A percentile compares a stretch with the other conserved stretches of the same genome.
phyloP scores from a whole-genome alignment of 2,329 filamentous ascomycete genomes.

The Hymenotorrendiella dingleyae region DNA sequence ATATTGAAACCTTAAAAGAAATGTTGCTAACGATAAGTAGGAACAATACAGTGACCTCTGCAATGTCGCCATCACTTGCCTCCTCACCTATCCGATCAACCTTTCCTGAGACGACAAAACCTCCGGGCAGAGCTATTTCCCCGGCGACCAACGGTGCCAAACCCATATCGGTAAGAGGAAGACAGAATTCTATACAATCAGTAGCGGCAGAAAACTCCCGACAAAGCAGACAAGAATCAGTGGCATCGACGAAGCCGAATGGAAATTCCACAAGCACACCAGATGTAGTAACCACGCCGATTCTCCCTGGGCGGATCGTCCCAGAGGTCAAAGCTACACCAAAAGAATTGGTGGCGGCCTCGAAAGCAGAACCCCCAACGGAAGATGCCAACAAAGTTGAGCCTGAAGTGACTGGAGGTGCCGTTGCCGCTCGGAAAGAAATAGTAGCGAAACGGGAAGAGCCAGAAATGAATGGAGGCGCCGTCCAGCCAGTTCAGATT shows the following conservation, averaged over 20 bases:
- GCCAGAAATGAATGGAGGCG: conserved; percentile 38
- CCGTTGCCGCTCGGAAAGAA: conserved; percentile 39
- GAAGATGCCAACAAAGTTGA: conserved; percentile 32
- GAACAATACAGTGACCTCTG: conserved; percentile 42
- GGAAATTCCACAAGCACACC: conserved; percentile 36
- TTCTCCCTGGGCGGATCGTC: conserved; percentile 28
- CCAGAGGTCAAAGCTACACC: conserved; percentile 47
- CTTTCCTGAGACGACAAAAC: conserved; percentile 56
- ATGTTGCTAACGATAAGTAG: conserved; percentile 27
- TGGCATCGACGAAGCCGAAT: conserved; percentile 56
- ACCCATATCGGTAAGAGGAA: conserved; percentile 63
- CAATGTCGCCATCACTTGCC: conserved; percentile 63
- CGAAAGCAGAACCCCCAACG: conserved; percentile 28
- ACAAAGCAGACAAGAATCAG: conserved; percentile 51
- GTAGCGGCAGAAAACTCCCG: conserved; percentile 48
- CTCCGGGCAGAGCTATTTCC: conserved; percentile 50
- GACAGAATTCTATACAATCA: conserved; percentile 69
- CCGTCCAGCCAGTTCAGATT: conserved; percentile 29
- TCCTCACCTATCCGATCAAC: conserved; percentile 69
- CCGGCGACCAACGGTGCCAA: conserved; percentile 49
- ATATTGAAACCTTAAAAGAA: background rate
- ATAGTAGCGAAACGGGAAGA: conserved; percentile 44
- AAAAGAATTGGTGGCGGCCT: conserved; percentile 40
- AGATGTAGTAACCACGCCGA: conserved; percentile 26
- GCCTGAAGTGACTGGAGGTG: conserved; percentile 23